phyloP scores from a whole-genome alignment of 75 land plant genomes.

The Cupressus sempervirens region DNA sequence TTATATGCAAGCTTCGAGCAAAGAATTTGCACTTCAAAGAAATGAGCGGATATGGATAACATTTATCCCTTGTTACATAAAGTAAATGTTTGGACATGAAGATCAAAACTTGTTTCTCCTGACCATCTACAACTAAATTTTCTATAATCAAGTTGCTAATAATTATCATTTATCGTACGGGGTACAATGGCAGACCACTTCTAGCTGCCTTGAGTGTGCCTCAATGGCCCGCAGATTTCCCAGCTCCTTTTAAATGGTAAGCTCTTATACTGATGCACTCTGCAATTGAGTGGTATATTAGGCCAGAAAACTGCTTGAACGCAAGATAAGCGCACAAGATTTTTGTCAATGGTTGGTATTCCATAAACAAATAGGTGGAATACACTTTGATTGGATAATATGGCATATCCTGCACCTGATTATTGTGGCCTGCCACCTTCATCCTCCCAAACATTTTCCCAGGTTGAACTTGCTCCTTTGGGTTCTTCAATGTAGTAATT shows the following conservation, averaged over 20 bases:
- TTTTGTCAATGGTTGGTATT: background rate
- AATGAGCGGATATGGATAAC: background rate
- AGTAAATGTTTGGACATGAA: background rate
- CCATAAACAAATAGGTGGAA: background rate
- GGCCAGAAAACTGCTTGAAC: background rate
- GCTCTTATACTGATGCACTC: background rate
- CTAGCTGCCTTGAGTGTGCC: constrained; percentile 1
- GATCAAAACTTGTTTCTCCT: background rate
- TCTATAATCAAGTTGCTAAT: background rate
- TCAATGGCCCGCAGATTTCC: background rate
- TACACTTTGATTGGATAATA: background rate
- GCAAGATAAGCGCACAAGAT: background rate
- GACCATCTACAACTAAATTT: background rate
- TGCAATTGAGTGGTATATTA: background rate
- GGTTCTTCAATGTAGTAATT: constrained; percentile 39
- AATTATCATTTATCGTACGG: background rate
- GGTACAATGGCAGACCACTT: background rate
- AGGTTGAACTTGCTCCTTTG: constrained; percentile 28
- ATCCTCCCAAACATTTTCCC: constrained; percentile 57
- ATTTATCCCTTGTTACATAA: background rate
- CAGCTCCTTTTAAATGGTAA: background rate
- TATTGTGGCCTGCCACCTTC: background rate
- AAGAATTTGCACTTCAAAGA: background rate
- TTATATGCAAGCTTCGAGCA: background rate
- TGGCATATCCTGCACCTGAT: background rate